Percentiles rank a stretch among this genome's conserved stretches.
These are phyloP conservation scores for Colletotrichum trifolii DNA, from an alignment of 2,329 filamentous ascomycete genomes.

Conservation along the genomic window DNA sequence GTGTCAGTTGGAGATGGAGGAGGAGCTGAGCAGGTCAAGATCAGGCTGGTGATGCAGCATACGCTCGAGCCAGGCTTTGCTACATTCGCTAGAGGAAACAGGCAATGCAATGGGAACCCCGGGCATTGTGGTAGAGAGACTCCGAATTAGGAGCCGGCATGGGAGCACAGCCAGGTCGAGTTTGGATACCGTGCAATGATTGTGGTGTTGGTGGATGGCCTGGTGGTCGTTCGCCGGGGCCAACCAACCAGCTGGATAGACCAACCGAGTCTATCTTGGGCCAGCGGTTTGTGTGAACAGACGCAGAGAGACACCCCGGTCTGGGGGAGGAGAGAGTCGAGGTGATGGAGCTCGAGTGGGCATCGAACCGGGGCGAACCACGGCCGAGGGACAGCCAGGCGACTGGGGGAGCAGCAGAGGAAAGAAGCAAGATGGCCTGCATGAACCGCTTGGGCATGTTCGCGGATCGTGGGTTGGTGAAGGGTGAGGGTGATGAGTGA, in stretches of 20 bases:
- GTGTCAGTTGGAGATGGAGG: conserved; percentile 27
- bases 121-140: conserved; percentile 12
- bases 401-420: conserved; percentile 16
- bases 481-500: conserved; percentile 25
- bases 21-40: conserved; percentile 28
- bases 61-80: conserved; percentile 31
- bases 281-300: conserved; percentile 13
- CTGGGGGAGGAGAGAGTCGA: conserved; percentile 11
- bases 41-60: conserved; percentile 19
- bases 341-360: conserved; percentile 10
- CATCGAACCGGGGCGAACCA: conserved; percentile 23
- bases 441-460: conserved; percentile 36
- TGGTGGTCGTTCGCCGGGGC: conserved; percentile 19
- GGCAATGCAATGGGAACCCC: conserved; percentile 6
- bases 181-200: conserved; percentile 15
- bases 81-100: conserved; percentile 14
- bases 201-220: background rate
- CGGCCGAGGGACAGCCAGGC: conserved; percentile 32
- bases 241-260: conserved; percentile 6
- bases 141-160: conserved; percentile 25
- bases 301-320: conserved; percentile 12
- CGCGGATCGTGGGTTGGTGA: conserved; percentile 31
- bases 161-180: conserved; percentile 24
- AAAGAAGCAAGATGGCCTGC: conserved; percentile 38
- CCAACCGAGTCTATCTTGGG: conserved; percentile 31